Percentiles rank a stretch among this genome's conserved stretches.
Conservation (phyloP, 192 early-diverging fungal genomes). For the Backusella luteola region DNA sequence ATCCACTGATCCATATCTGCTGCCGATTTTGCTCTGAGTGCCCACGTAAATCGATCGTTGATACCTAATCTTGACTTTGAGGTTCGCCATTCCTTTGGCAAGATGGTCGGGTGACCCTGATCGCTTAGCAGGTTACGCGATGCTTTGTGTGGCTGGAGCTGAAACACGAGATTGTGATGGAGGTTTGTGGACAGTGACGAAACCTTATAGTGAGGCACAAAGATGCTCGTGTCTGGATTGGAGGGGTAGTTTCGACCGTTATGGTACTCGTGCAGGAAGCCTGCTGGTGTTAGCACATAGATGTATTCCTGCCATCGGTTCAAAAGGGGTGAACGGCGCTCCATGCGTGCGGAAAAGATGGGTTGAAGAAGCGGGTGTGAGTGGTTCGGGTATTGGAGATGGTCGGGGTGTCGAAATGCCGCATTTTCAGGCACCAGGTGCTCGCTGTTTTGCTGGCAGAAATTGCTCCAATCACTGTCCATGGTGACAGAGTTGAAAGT, state of each 20-base stretch:
- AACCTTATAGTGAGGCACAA: constrained; percentile 25
- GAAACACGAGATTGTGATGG: constrained; percentile 28
- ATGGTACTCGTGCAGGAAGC: constrained; percentile 26
- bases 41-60: background rate
- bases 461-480: constrained; percentile 26
- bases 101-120: background rate
- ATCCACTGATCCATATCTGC: constrained; percentile 27
- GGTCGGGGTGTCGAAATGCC: constrained; percentile 19
- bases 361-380: constrained; percentile 24
- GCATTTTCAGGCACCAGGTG: constrained; percentile 24
- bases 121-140: background rate
- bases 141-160: constrained; percentile 23
- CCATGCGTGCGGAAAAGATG: constrained; percentile 27
- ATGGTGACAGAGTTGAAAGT: constrained; percentile 3
- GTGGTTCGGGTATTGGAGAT: constrained; percentile 20
- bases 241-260: constrained; percentile 18
- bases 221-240: constrained; percentile 3
- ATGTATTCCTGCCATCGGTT: constrained; percentile 29
- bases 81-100: constrained; percentile 11
- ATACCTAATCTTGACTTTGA: constrained; percentile 1
- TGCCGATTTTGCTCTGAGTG: constrained; percentile 21
- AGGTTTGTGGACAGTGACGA: constrained; percentile 21
- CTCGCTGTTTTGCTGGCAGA: constrained; percentile 15
- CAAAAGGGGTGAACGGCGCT: constrained; percentile 17
- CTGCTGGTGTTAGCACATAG: constrained; percentile 29